Evolutionary conservation across 495 filamentous ascomycete species (phyloP), one percentile per base, ranked within the genome.

Genomic region (Penicillium ochrochloron): DNA sequence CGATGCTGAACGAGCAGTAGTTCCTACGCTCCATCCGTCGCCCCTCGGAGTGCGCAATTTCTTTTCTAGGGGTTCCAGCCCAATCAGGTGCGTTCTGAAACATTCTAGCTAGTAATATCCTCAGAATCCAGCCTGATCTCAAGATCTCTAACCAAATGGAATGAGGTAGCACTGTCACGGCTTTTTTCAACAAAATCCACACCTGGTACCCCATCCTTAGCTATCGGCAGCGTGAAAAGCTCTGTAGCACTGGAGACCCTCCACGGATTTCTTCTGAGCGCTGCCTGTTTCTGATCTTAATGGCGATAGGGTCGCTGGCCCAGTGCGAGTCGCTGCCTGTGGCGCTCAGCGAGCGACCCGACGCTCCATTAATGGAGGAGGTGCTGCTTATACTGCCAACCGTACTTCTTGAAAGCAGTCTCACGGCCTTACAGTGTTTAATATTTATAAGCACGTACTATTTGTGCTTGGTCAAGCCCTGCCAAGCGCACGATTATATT

Each of bases 401-500:
- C 3, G 2, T 50, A 0, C n/a, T 50, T 21, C 44, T 50, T 17
- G 44, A 50, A 50, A 21, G 2, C 17, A 21, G 44, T 21, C 11
- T 50, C 44, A 50, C 44, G 44, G 44, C 44, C 23, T 50, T 50
- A 2, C 17, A 50, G 21, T 21, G 44, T 11, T 15, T 50, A 21
- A 19, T 50, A 19, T 50, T 0, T 50, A 19, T 8, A 21, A 50
- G 44, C 23, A 25, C 23, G 12, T 50, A 50, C 2, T 50, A 50
- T 50, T 50, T 50, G 12, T 21, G 44, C 44, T 12, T 50, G 44
- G n/a, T 50, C 44, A 50, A 50, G 15, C 44, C 25, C 25, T 27
- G 25, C 44, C 44, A 50, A 12, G 44, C 44, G 44, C 44, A 50
- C 44, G 44, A 50, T 50, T 50, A 50, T 50, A 50, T 50, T 21